Evolutionary conservation across 306 rosid species (phyloP).

Genomic region (Malus fusca): DNA sequence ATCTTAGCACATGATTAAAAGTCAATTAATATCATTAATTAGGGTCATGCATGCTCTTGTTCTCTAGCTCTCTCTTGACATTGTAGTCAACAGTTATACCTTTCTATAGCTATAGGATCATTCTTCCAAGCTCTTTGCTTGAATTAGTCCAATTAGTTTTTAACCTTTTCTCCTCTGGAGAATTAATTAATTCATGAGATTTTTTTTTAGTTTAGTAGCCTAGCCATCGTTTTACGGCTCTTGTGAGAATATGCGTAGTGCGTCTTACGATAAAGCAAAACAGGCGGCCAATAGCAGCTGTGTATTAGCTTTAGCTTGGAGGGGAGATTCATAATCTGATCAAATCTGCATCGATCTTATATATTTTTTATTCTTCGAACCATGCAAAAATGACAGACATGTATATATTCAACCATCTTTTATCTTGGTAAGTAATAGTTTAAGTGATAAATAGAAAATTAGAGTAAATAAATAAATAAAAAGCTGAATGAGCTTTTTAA

Average conservation of each 20-base stretch:
- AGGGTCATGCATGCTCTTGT: background rate
- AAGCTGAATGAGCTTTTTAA: constrained; percentile 24
- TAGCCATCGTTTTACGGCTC: background rate
- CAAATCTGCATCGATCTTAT: constrained; percentile 2
- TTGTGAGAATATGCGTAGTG: background rate
- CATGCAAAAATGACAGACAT: constrained; percentile 61
- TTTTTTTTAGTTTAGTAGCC: background rate
- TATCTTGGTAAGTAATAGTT: constrained; percentile 3
- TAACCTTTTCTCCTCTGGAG: background rate
- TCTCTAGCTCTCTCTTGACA: constrained; percentile 13
- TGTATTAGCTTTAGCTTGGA: background rate
- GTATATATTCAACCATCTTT: constrained; percentile 24
- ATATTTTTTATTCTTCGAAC: constrained; percentile 18
- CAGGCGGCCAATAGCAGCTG: background rate
- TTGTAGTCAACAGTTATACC: constrained; percentile 12
- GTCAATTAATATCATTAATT: background rate
- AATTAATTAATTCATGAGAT: background rate
- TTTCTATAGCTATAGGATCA: background rate
- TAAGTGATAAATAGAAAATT: constrained; percentile 7
- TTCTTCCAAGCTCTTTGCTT: background rate
- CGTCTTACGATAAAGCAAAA: background rate
- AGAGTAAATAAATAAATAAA: background rate
- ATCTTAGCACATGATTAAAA: background rate
- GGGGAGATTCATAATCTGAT: constrained; percentile 10
- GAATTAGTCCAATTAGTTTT: background rate